These are phyloP conservation scores for Solanum tarijense DNA, from an alignment of 257 asterid genomes.

Conservation along the genomic window DNA sequence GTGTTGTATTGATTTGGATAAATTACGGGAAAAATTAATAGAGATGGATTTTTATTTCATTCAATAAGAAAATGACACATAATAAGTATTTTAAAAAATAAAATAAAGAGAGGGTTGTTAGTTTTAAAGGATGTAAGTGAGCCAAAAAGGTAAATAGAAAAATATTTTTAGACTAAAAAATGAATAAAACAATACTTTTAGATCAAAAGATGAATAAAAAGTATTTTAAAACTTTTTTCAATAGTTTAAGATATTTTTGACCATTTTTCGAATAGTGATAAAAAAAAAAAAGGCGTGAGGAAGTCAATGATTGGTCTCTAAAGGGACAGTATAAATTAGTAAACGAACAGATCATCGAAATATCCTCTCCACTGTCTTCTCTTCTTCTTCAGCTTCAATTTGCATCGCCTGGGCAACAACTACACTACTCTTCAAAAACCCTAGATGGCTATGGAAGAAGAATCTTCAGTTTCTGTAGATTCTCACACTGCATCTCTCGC, in stretches of 20 bases:
- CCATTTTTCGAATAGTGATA: rapidly evolving
- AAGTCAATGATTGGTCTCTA: neutral
- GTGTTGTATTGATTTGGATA: no score
- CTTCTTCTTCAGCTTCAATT: neutral
- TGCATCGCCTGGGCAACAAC: neutral
- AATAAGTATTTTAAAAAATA: no score
- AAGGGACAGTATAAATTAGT: neutral
- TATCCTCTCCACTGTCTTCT: neutral
- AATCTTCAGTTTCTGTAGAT: neutral
- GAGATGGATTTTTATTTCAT: no score
- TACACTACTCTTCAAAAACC: neutral
- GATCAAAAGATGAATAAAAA: no score
- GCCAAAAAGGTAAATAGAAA: no score
- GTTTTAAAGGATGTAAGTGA: no score
- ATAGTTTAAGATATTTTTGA: neutral
- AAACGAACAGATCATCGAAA: neutral
- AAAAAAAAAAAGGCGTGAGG: neutral
- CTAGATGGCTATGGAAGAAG: conserved; percentile 1
- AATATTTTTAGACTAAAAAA: no score
- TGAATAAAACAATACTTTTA: rapidly evolving
- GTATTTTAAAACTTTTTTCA: no score
- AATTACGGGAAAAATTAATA: no score
- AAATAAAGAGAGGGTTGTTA: no score
- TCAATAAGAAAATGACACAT: no score
- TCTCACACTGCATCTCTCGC: neutral